Evolutionary conservation across 371 early-diverging fungal genomes (phyloP), one percentile per base, ranked within the genome.

Genomic region (Apophysomyces trapeziformis): DNA sequence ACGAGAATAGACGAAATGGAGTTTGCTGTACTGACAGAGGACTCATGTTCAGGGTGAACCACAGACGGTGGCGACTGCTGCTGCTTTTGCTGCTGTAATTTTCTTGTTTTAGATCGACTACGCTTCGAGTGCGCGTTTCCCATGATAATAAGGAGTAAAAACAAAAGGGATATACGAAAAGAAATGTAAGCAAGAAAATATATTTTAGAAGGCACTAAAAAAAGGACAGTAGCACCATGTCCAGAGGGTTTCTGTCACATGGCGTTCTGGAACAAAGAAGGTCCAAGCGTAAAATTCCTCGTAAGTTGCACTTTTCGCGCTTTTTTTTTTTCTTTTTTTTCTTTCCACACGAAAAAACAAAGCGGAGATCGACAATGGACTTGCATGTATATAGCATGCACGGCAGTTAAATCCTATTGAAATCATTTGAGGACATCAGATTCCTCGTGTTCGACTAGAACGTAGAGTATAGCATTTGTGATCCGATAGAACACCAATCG

Each of bases 191-290:
- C 2, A 9, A 26, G 32, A 8, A 21, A 32, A 21, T 21, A 18
- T 50, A 50, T 21, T 18, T 50, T n/a, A 50, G 9, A 18, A 9
- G 21, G 21, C 21, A 18, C 54, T 50, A 50, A 50, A 50, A 50
- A 50, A 50, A 50, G 54, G 54, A 50, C 54, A 18, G 54, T 50
- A 50, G 54, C 21, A 50, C 54, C 54, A 21, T 21, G 9, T 9
- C 21, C 35, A 26, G 16, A 18, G 21, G 54, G 54, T 7, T 50
- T n/a, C 21, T 21, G 21, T 50, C 54, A 50, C 54, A 50, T 50
- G 54, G 54, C 21, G 54, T 50, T 50, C 54, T 50, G 54, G 54
- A 50, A 50, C 54, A 50, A 21, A 50, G 32, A 50, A 18, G 54
- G 54, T 50, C 54, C 21, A 18, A 21, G 21, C 21, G 21, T 50